A percentile compares a stretch with the other conserved stretches of the same genome.
These are phyloP conservation scores for Craspedostauros australis DNA, from an alignment of 108 stramenopile genomes.

Conservation along the genomic window DNA sequence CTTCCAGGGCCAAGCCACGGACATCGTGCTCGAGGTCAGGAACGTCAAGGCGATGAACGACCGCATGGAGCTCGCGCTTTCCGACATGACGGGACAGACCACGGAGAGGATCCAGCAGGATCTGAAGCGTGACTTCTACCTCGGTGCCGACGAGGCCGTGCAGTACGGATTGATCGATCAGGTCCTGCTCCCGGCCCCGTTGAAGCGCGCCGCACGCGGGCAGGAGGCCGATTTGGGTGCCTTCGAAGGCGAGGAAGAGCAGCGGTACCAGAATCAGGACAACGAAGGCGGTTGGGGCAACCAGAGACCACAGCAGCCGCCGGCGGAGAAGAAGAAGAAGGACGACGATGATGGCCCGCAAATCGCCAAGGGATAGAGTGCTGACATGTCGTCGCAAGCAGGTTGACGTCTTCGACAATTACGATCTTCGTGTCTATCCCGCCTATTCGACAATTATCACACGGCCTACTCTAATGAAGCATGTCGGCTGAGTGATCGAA, in stretches of 20 bases:
- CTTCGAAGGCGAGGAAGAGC: slow-evolving; percentile 71
- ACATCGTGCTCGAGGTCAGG: slow-evolving; percentile 82
- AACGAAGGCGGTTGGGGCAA: slow-evolving; percentile 45
- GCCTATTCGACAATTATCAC: too few species aligned
- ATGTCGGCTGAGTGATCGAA: too few species aligned
- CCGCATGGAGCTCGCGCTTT: slow-evolving; percentile 59
- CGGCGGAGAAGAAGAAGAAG: slow-evolving; percentile 12
- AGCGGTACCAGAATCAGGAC: slow-evolving; percentile 61
- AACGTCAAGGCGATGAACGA: slow-evolving; percentile 72
- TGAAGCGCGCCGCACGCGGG: slow-evolving; percentile 48
- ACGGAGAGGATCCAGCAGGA: slow-evolving; percentile 69
- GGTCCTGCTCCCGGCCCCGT: slow-evolving; percentile 59
- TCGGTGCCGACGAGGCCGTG: slow-evolving; percentile 84
- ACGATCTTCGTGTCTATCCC: too few species aligned
- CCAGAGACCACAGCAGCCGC: slow-evolving; percentile 17
- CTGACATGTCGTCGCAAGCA: too few species aligned
- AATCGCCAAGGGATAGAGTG: slow-evolving; percentile 59
- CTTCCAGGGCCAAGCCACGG: slow-evolving; percentile 85
- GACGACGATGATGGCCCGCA: slow-evolving; percentile 55
- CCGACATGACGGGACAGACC: slow-evolving; percentile 76
- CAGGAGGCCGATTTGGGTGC: slow-evolving; percentile 61
- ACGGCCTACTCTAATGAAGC: too few species aligned
- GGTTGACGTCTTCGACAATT: too few species aligned
- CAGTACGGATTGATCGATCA: slow-evolving; percentile 83
- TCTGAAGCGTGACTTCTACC: slow-evolving; percentile 91